Conservation (phyloP, 2,329 filamentous ascomycete species). For the Plenodomus lindquistii region DNA sequence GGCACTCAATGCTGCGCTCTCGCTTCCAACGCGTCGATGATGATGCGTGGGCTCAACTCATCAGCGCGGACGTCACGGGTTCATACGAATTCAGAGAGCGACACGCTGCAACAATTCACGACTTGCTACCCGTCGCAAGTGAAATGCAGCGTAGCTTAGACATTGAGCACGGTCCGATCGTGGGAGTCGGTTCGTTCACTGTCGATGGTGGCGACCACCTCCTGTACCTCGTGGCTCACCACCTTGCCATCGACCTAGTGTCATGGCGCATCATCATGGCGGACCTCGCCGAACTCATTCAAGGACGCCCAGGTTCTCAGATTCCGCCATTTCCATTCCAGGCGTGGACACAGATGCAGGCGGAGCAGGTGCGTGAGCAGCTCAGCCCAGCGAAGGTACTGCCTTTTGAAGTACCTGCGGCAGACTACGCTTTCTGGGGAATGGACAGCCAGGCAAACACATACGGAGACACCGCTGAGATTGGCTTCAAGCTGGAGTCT, state of each 20-base stretch:
- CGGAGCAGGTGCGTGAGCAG: slow-evolving; percentile 3
- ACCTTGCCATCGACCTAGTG: slow-evolving; percentile 46
- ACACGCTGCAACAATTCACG: not conserved
- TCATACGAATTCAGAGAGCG: not conserved
- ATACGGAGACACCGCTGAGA: not conserved
- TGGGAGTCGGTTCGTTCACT: not conserved
- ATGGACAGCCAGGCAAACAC: slow-evolving; percentile 4
- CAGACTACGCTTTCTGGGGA: slow-evolving; percentile 18
- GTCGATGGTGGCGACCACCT: not conserved
- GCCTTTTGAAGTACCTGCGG: too few species aligned
- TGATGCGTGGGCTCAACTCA: not conserved
- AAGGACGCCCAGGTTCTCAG: not conserved
- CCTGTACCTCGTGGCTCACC: slow-evolving; percentile 27
- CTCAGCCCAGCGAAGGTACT: not conserved
- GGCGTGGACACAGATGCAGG: slow-evolving; percentile 17
- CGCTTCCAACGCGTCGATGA: not conserved
- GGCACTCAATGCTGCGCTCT: too few species aligned
- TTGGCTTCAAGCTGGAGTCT: slow-evolving; percentile 6
- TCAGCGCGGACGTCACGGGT: not conserved
- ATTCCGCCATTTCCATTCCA: slow-evolving; percentile 12
- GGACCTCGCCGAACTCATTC: slow-evolving; percentile 37
- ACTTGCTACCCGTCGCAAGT: too few species aligned
- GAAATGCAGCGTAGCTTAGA: not conserved
- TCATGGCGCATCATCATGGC: slow-evolving; percentile 49
- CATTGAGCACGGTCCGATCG: not conserved